Evolutionary conservation across 2,329 filamentous ascomycete genomes (phyloP).

Genomic region (Alternaria dauci): DNA sequence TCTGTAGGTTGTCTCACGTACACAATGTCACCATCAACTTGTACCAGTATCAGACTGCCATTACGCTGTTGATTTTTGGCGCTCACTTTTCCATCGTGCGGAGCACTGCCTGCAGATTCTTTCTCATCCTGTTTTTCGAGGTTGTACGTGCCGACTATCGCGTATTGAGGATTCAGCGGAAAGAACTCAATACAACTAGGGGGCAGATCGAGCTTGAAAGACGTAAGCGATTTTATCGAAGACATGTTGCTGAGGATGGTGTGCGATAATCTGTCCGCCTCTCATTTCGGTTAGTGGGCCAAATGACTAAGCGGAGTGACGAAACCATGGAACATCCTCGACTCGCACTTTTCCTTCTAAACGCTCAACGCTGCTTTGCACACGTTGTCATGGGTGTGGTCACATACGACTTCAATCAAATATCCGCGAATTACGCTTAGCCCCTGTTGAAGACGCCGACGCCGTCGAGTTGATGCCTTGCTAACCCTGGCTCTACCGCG

Average conservation of each 20-base stretch:
- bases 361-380: background rate
- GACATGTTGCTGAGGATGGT: conserved; percentile 35
- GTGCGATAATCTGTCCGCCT: conserved; percentile 8
- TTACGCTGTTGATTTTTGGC: conserved; percentile 68
- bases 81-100: conserved; percentile 27
- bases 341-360: background rate
- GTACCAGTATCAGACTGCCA: conserved; percentile 76
- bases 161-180: conserved; percentile 67
- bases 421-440: background rate
- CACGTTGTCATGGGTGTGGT: background rate
- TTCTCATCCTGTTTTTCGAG: conserved; percentile 63
- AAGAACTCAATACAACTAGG: conserved; percentile 83
- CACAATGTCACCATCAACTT: conserved; percentile 62
- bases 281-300: conserved; percentile 29
- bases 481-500: conserved; percentile 31
- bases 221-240: conserved; percentile 56
- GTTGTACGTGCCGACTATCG: conserved; percentile 86
- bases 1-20: conserved; percentile 55
- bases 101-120: conserved; percentile 27
- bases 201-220: conserved; percentile 69
- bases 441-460: background rate
- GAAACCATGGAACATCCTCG: background rate
- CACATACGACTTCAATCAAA: background rate
- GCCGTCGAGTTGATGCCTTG: conserved; percentile 41
- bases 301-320: conserved; percentile 25